phyloP scores from a whole-genome alignment of 2,329 filamentous ascomycete genomes.

The Cladophialophora psammophila region DNA sequence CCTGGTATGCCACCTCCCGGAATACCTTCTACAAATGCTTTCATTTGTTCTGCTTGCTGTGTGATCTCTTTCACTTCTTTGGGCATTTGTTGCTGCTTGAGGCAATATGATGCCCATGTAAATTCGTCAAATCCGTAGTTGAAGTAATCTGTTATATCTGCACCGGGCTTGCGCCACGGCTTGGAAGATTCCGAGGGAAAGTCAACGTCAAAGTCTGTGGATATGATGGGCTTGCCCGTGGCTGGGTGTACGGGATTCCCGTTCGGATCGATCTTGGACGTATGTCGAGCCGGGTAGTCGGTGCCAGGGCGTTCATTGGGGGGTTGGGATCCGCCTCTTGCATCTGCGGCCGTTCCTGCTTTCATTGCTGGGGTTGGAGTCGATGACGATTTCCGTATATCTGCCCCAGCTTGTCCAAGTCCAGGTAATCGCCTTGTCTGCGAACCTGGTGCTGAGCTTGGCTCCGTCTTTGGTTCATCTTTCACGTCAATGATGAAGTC shows the following conservation, averaged over 20 bases:
- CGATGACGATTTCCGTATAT: constrained; percentile 46
- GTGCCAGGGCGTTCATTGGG: constrained; percentile 60
- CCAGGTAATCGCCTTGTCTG: constrained; percentile 48
- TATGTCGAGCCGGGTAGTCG: constrained; percentile 71
- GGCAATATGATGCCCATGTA: constrained; percentile 90
- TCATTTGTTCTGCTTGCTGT: constrained; percentile 68
- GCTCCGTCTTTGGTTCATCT: constrained; percentile 48
- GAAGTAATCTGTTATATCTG: constrained; percentile 86
- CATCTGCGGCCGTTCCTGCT: constrained; percentile 35
- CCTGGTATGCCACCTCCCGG: constrained; percentile 51
- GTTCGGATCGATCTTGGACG: constrained; percentile 79
- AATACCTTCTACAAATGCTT: constrained; percentile 62
- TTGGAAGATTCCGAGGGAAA: constrained; percentile 78
- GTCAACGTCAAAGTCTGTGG: constrained; percentile 78
- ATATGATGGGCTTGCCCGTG: constrained; percentile 79
- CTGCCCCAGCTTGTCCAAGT: constrained; percentile 48
- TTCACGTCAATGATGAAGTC: constrained; percentile 59
- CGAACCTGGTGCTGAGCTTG: constrained; percentile 47
- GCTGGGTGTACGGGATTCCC: constrained; percentile 78
- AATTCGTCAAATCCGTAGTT: constrained; percentile 75
- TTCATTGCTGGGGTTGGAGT: constrained; percentile 46
- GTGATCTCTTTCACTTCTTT: constrained; percentile 83
- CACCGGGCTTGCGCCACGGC: constrained; percentile 92
- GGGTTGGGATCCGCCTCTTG: constrained; percentile 43
- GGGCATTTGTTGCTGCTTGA: constrained; percentile 82